A percentile compares a stretch with the other conserved stretches of the same genome.
These are phyloP conservation scores for Achaetomiella virescens DNA, from an alignment of 495 filamentous ascomycete genomes.

Conservation along the genomic window DNA sequence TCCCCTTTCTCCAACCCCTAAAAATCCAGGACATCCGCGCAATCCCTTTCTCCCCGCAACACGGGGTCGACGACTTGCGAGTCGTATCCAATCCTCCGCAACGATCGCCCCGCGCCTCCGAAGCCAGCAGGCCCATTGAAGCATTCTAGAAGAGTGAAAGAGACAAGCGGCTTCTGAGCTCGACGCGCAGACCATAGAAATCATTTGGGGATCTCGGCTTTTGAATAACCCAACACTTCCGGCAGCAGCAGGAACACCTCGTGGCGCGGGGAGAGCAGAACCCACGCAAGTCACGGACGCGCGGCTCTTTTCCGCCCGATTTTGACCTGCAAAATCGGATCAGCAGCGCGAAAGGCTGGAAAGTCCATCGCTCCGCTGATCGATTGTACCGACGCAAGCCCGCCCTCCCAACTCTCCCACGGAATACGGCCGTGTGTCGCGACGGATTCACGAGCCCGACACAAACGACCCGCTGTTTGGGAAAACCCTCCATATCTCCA, in stretches of 20 bases:
- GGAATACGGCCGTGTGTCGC: background rate
- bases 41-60: background rate
- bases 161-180: no score
- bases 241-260: no score
- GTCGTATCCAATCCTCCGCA: no score
- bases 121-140: no score
- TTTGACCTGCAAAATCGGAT: background rate
- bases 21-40: background rate
- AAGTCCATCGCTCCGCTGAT: background rate
- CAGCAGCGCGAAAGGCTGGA: background rate
- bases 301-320: slow-evolving; percentile 5
- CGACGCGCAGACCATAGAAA: background rate
- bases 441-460: slow-evolving; percentile 6
- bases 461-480: slow-evolving; percentile 16
- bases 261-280: no score
- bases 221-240: no score
- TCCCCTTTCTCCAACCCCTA: background rate
- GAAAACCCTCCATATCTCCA: slow-evolving; percentile 20
- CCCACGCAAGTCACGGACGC: no score
- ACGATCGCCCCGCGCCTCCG: no score
- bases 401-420: background rate
- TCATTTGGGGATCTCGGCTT: background rate
- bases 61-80: background rate
- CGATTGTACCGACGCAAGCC: background rate
- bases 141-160: no score